Base-by-base conservation (phyloP, 2,329 filamentous ascomycete genomes). In the Alternaria viburni region DNA sequence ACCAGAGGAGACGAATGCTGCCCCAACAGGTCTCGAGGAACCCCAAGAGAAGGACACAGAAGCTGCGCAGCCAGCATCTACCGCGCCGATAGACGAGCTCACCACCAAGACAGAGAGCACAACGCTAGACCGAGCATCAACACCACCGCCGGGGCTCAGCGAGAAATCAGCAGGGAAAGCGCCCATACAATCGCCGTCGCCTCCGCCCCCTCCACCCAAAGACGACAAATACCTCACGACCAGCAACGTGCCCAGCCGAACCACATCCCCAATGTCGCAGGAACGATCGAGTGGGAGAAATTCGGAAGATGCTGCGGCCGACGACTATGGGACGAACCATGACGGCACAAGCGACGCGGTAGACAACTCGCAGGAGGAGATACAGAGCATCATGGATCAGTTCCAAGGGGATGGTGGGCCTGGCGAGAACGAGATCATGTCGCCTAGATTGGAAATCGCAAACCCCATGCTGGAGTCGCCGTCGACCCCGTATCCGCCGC, bases 351-450 rank as follows among this genome's bases (percentile, higher is more conserved):
- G 74, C 2, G 80, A 82, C 46, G 68, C 69, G 5, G 77, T 75
- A 51, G 87, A 87, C 54, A 89, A 88, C 55, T 93, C 92, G 1
- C 88, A 89, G 62, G 90, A 91, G 6, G 96, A 99, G 82, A 97
- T 99, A 64, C 93, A 97, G 81, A 97, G 88, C 77, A 98, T 99
- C 78, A 98, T 99, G 93, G 93, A 93, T 66, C 96, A 98, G 80
- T 98, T 98, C 72, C 90, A 91, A 70, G 89, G 88, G 54, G 88
- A 88, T 26, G 88, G 89, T 55, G 92, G 90, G 0, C 91, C 89
- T 2, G 90, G 86, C 6, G 89, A 87, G 65, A 90, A 95, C 54
- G 93, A 96, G 79, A 93, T 97, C 75, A 97, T 97, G 93, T 97
- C 93, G 66, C 93, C 93, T 6, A 87, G 93, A 28, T 81, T 97